A percentile compares a stretch with the other conserved stretches of the same genome.
phyloP scores from a whole-genome alignment of 2,329 filamentous ascomycete genomes.

The Diaporthe sp. region DNA sequence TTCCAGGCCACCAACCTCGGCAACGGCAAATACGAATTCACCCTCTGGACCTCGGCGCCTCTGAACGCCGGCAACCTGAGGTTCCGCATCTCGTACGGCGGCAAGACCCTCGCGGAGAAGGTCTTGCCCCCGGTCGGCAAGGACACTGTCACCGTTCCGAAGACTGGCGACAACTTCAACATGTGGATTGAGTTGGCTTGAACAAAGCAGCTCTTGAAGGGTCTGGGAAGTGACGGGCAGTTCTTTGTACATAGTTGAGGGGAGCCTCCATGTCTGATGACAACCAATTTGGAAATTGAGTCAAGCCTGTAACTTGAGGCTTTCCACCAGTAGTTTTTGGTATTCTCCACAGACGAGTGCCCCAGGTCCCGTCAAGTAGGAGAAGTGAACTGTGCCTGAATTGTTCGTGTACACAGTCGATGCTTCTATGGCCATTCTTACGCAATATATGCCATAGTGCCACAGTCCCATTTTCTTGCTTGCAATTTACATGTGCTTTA shows the following conservation, averaged over 20 bases:
- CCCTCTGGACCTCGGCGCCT: not conserved
- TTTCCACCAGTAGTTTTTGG: too few relatives aligned
- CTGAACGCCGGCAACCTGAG: not conserved
- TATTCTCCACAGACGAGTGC: too few relatives aligned
- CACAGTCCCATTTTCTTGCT: too few relatives aligned
- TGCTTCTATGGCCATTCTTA: too few relatives aligned
- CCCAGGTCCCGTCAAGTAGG: too few relatives aligned
- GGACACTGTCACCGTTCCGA: not conserved
- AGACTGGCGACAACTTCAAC: slow-evolving; percentile 10
- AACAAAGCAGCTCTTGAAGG: not conserved
- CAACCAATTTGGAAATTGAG: too few relatives aligned
- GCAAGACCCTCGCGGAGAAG: not conserved
- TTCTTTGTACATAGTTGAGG: not conserved
- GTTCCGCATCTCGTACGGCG: slow-evolving; percentile 15
- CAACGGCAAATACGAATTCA: slow-evolving; percentile 18
- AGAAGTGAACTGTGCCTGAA: too few relatives aligned
- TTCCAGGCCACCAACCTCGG: slow-evolving; percentile 8
- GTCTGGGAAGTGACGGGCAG: not conserved
- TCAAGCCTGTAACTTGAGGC: too few relatives aligned
- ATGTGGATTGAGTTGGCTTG: not conserved
- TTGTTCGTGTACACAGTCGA: too few relatives aligned
- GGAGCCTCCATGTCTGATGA: not conserved
- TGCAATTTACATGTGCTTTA: too few relatives aligned
- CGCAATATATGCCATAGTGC: too few relatives aligned
- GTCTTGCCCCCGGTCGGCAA: not conserved